Evolutionary conservation across 2,329 filamentous ascomycete species (phyloP).

Genomic region (Aaosphaeria arxii): DNA sequence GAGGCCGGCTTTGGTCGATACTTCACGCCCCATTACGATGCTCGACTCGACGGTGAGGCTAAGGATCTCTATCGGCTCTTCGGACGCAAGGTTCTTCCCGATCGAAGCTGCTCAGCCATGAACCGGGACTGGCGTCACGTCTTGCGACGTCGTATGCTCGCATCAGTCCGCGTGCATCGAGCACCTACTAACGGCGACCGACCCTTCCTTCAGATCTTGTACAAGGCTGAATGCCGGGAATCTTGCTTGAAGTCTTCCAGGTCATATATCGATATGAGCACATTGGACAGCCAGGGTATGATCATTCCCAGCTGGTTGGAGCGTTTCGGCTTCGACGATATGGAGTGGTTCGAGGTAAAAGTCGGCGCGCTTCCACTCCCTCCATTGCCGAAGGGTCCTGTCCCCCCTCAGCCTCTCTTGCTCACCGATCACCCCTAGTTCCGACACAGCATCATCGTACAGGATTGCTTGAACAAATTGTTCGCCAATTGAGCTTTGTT

Average conservation of each 20-base stretch:
- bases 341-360: conserved; percentile 28
- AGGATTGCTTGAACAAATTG: no score
- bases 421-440: no score
- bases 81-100: conserved; percentile 17
- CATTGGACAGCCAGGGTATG: not conserved
- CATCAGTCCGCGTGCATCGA: conserved; percentile 17
- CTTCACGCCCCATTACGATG: conserved; percentile 8
- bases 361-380: conserved; percentile 10
- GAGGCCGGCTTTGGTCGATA: conserved; percentile 30
- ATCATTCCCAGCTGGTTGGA: conserved; percentile 14
- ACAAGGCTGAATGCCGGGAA: conserved; percentile 15
- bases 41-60: conserved; percentile 23
- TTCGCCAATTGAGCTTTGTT: no score
- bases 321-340: conserved; percentile 16
- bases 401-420: no score
- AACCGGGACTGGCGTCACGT: conserved; percentile 20
- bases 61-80: conserved; percentile 33
- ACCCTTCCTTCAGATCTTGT: conserved; percentile 25
- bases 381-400: no score
- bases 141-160: conserved; percentile 18
- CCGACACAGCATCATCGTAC: no score
- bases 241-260: conserved; percentile 21
- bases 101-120: conserved; percentile 18
- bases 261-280: not conserved
- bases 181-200: conserved; percentile 3